phyloP scores from a whole-genome alignment of 805 yeast genomes.

The Candida koratica region DNA sequence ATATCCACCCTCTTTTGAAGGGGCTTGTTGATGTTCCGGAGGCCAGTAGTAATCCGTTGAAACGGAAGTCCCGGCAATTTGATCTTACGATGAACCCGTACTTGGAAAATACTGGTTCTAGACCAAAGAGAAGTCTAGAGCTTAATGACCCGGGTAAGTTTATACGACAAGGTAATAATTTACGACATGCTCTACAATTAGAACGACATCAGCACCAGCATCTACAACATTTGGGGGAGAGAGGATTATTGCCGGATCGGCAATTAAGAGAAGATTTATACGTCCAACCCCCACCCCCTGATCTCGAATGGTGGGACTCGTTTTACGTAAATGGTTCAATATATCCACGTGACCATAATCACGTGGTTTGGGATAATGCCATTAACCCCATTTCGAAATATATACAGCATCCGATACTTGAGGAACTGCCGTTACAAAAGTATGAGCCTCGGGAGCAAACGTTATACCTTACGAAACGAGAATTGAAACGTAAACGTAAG shows the following conservation, averaged over 20 bases:
- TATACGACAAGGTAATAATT: slow-evolving; percentile 54
- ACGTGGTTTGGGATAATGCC: slow-evolving; percentile 34
- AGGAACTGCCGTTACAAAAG: slow-evolving; percentile 55
- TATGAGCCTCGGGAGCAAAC: slow-evolving; percentile 40
- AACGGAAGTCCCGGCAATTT: slow-evolving; percentile 24
- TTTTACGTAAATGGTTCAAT: slow-evolving; percentile 43
- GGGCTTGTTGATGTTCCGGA: slow-evolving; percentile 23
- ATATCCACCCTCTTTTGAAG: slow-evolving; percentile 36
- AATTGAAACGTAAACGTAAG: slow-evolving; percentile 66
- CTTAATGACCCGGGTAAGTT: slow-evolving; percentile 66
- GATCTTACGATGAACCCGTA: slow-evolving; percentile 41
- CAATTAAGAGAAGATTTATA: slow-evolving; percentile 55
- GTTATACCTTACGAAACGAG: slow-evolving; percentile 69
- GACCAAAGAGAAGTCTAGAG: slow-evolving; percentile 25
- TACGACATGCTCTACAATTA: slow-evolving; percentile 41
- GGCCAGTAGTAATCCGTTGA: slow-evolving; percentile 29
- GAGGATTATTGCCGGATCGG: slow-evolving; percentile 50
- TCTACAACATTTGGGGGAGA: slow-evolving; percentile 24
- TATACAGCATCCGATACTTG: slow-evolving; percentile 78
- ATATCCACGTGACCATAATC: slow-evolving; percentile 26
- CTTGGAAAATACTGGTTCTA: slow-evolving; percentile 16
- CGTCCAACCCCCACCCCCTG: slow-evolving; percentile 51
- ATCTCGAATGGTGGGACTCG: slow-evolving; percentile 87
- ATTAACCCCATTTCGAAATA: slow-evolving; percentile 58
- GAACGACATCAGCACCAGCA: slow-evolving; percentile 14